These are phyloP conservation scores for Pythium apleroticum DNA, from an alignment of 352 stramenopile species.

Conservation along the genomic window DNA sequence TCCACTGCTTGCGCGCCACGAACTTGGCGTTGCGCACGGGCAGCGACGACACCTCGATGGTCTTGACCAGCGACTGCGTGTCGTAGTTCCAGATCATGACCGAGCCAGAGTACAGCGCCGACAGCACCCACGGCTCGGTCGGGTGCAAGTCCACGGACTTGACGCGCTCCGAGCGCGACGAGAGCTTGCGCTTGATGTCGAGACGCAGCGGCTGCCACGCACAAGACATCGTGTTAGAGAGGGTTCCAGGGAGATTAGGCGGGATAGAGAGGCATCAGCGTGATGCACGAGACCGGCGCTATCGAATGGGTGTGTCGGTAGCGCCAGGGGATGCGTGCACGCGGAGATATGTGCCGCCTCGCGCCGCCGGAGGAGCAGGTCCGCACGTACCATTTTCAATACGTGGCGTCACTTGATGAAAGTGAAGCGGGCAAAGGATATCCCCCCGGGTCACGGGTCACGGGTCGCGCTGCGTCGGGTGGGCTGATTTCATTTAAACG, in stretches of 20 bases:
- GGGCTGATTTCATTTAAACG: too few species aligned
- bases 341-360: background rate
- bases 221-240: too few species aligned
- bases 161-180: constrained; percentile 95
- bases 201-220: constrained; percentile 76
- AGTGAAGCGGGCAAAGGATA: constrained; percentile 25
- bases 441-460: constrained; percentile 10
- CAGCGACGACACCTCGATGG: constrained; percentile 95
- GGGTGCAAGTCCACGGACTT: constrained; percentile 99
- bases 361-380: background rate
- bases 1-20: constrained; percentile 97
- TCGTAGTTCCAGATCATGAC: constrained; percentile 99
- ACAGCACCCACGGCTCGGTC: constrained; percentile 97
- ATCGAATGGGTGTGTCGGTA: background rate
- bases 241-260: background rate
- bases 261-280: background rate
- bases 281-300: constrained; percentile 3
- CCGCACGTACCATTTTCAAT: constrained; percentile 30
- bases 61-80: constrained; percentile 94
- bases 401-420: constrained; percentile 26
- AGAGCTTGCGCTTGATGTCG: constrained; percentile 94
- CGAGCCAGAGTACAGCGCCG: constrained; percentile 96
- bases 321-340: background rate
- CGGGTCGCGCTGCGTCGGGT: too few species aligned
- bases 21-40: constrained; percentile 95